Percentiles rank a stretch among this genome's conserved stretches.
phyloP scores from a whole-genome alignment of 768 basidiomycete genomes.

The Tricholoma furcatifolium region DNA sequence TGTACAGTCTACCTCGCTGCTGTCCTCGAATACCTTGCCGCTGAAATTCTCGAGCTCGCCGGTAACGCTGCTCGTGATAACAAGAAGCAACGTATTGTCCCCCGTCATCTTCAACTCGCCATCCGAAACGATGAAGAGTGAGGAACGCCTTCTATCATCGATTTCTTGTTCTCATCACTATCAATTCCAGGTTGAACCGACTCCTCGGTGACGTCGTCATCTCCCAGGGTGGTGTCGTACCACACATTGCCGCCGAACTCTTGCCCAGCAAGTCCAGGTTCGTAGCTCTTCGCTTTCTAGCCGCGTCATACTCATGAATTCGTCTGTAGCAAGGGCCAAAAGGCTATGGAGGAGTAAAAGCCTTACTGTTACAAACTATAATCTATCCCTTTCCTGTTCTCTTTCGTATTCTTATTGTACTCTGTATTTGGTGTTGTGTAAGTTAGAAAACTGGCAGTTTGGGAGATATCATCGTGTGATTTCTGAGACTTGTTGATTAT shows the following conservation, averaged over 20 bases:
- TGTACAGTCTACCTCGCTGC: conserved; percentile 82
- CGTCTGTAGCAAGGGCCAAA: conserved; percentile 35
- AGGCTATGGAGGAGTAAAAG: conserved; percentile 36
- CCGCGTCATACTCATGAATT: background rate
- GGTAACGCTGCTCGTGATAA: conserved; percentile 89
- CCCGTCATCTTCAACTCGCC: conserved; percentile 91
- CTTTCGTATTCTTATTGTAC: conserved; percentile 17
- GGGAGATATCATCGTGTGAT: background rate
- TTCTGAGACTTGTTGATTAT: background rate
- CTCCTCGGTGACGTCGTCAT: conserved; percentile 84
- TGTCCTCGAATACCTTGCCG: conserved; percentile 89
- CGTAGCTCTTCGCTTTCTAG: background rate
- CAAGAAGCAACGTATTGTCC: conserved; percentile 95
- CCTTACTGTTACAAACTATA: conserved; percentile 10
- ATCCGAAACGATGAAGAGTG: conserved; percentile 94
- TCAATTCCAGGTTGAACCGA: conserved; percentile 61
- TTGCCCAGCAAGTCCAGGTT: conserved; percentile 40
- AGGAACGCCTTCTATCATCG: conserved; percentile 19
- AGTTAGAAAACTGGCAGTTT: conserved; percentile 5
- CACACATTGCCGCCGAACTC: conserved; percentile 61
- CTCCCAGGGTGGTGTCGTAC: conserved; percentile 93
- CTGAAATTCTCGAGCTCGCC: conserved; percentile 92
- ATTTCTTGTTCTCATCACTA: conserved; percentile 2
- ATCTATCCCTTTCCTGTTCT: conserved; percentile 18
- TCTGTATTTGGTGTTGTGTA: conserved; percentile 16